phyloP scores from a whole-genome alignment of 164 flowering plant species.

The Tinospora cordifolia region DNA sequence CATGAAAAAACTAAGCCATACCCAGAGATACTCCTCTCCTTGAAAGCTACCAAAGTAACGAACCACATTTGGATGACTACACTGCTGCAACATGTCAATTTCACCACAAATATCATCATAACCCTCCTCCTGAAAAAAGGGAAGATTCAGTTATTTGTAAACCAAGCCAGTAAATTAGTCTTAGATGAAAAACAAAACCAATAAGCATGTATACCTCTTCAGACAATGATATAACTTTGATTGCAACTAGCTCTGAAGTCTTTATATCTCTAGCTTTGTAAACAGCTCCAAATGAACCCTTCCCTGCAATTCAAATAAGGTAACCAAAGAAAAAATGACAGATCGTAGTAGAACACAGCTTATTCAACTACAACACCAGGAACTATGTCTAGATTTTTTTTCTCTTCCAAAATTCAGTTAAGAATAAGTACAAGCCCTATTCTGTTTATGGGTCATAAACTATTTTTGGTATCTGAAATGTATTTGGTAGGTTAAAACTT shows the following conservation, averaged over 20 bases:
- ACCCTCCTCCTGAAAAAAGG: slow-evolving; percentile 75
- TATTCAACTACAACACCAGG: not conserved
- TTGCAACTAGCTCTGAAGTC: slow-evolving; percentile 94
- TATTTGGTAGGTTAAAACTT: too few relatives aligned
- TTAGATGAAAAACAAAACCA: not conserved
- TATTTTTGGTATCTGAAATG: too few relatives aligned
- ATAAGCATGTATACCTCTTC: slow-evolving; percentile 66
- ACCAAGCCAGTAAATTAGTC: slow-evolving; percentile 6
- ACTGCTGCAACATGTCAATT: slow-evolving; percentile 98
- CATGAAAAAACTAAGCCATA: slow-evolving; percentile 19
- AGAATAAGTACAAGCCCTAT: not conserved
- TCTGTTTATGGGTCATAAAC: not conserved
- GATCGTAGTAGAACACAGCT: not conserved
- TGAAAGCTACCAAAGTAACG: slow-evolving; percentile 98
- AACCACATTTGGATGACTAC: slow-evolving; percentile 98
- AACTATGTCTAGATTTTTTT: not conserved
- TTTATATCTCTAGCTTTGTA: slow-evolving; percentile 88
- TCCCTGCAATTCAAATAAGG: slow-evolving; percentile 46
- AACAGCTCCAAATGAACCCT: slow-evolving; percentile 96
- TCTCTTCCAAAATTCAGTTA: not conserved
- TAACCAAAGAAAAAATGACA: not conserved
- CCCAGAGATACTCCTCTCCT: slow-evolving; percentile 99
- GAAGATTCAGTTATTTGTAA: slow-evolving; percentile 1
- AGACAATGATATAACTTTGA: slow-evolving; percentile 84
- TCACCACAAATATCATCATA: slow-evolving; percentile 99